Conservation (phyloP, 352 stramenopile genomes). For the Phytopythium aichiense region DNA sequence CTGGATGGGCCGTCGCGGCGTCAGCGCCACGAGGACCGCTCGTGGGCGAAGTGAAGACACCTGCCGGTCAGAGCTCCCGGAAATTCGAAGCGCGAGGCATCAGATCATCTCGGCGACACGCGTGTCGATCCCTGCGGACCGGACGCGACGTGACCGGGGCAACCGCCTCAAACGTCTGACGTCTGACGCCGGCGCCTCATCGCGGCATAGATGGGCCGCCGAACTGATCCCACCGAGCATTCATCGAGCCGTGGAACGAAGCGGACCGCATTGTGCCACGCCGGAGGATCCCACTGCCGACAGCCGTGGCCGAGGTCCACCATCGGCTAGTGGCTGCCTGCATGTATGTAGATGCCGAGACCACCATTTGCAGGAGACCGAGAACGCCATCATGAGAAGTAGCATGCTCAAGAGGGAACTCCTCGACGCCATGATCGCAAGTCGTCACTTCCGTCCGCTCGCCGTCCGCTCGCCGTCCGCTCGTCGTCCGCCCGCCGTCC, state of each 20-base stretch:
- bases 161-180: neutral
- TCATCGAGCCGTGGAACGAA: neutral
- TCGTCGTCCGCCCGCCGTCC: neutral
- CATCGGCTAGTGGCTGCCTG: neutral
- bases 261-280: neutral
- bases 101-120: neutral
- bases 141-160: neutral
- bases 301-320: neutral
- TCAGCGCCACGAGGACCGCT: neutral
- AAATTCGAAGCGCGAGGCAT: neutral
- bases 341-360: too few relatives aligned
- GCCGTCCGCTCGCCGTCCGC: too few relatives aligned
- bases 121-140: neutral
- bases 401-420: too few relatives aligned
- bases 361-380: too few relatives aligned
- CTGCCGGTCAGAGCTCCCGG: neutral
- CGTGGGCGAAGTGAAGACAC: neutral
- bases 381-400: too few relatives aligned
- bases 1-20: neutral
- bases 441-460: neutral
- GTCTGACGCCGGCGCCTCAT: neutral
- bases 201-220: neutral
- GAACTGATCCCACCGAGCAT: neutral
- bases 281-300: neutral
- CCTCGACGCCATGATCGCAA: neutral